These are phyloP conservation scores for Saturnispora gosingensis DNA, from an alignment of 805 yeast genomes.

Conservation along the genomic window DNA sequence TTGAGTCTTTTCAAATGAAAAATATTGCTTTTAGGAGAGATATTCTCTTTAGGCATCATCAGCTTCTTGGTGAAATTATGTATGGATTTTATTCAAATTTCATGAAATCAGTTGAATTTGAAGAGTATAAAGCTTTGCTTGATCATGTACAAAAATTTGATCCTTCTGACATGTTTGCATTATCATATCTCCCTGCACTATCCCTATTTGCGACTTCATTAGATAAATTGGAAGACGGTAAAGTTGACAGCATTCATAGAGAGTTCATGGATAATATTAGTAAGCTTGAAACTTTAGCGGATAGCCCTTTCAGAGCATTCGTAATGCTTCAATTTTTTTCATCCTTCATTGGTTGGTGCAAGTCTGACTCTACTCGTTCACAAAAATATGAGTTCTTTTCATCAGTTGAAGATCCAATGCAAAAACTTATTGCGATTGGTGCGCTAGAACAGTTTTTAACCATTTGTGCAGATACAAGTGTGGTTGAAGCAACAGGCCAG, in stretches of 20 bases:
- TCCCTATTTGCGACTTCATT: constrained; percentile 36
- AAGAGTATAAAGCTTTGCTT: constrained; percentile 33
- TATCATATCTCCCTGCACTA: constrained; percentile 59
- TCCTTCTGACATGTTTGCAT: constrained; percentile 52
- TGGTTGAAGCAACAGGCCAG: constrained; percentile 10
- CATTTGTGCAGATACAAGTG: constrained; percentile 48
- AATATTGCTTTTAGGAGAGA: constrained; percentile 50
- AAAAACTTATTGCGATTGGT: constrained; percentile 49
- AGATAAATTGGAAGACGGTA: constrained; percentile 27
- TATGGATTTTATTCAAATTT: constrained; percentile 35
- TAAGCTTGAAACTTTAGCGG: constrained; percentile 34
- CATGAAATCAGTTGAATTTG: constrained; percentile 23
- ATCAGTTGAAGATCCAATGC: constrained; percentile 48
- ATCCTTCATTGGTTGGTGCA: constrained; percentile 61
- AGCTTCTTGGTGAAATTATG: constrained; percentile 56
- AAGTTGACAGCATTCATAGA: constrained; percentile 31
- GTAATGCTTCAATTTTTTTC: constrained; percentile 45
- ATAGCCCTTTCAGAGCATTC: constrained; percentile 40
- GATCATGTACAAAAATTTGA: constrained; percentile 39
- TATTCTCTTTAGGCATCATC: constrained; percentile 59
- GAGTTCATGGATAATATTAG: constrained; percentile 29
- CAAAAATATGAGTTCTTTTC: constrained; percentile 38
- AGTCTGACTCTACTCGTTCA: constrained; percentile 34
- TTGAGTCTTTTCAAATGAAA: constrained; percentile 36
- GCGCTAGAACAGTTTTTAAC: constrained; percentile 62